A percentile compares a stretch with the other conserved stretches of the same genome.
phyloP scores from a whole-genome alignment of 345 rosid genomes.

The Carallia pectinifolia region DNA sequence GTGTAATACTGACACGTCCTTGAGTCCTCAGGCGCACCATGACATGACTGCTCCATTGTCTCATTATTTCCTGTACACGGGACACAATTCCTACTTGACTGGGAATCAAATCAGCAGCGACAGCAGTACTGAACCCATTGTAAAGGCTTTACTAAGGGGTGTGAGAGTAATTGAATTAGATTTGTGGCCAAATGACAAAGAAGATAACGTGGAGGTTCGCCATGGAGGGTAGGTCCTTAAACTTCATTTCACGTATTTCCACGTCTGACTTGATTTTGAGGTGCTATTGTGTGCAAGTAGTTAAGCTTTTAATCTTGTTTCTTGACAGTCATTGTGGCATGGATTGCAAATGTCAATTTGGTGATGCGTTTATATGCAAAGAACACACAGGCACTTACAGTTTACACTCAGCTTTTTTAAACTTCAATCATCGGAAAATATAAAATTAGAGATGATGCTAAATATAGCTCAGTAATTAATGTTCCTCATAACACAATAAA shows the following conservation, averaged over 20 bases:
- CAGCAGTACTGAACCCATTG: conserved; percentile 62
- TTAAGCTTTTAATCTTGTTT: too few relatives aligned
- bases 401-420: too few relatives aligned
- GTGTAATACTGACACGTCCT: not conserved
- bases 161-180: conserved; percentile 88
- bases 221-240: conserved; percentile 62
- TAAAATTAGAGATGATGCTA: too few relatives aligned
- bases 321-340: too few relatives aligned
- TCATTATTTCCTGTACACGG: conserved; percentile 77
- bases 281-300: too few relatives aligned
- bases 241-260: not conserved
- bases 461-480: too few relatives aligned
- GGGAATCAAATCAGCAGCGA: conserved; percentile 70
- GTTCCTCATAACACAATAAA: too few relatives aligned
- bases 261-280: not conserved
- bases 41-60: conserved; percentile 68
- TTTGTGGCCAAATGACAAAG: conserved; percentile 66
- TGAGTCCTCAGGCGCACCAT: conserved; percentile 53
- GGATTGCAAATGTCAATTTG: too few relatives aligned
- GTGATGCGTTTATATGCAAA: too few relatives aligned
- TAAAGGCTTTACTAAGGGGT: conserved; percentile 49
- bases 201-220: conserved; percentile 52
- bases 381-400: too few relatives aligned
- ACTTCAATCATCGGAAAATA: too few relatives aligned
- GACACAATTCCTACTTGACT: conserved; percentile 88